Base-by-base conservation (phyloP, 2,329 filamentous ascomycete species). In the Sordariomycetes sp. region DNA sequence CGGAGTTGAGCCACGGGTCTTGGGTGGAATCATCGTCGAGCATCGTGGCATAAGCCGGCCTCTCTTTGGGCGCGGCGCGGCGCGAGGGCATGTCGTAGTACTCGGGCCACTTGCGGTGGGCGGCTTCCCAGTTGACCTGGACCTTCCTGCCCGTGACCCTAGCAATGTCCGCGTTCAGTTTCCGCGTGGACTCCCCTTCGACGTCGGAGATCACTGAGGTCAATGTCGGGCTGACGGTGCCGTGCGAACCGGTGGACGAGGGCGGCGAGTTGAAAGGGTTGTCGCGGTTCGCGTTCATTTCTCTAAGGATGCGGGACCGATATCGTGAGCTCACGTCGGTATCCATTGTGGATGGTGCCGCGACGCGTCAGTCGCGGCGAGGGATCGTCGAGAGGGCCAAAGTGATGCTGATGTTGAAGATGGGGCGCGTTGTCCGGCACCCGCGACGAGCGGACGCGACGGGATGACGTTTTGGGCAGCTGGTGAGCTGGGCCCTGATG, bases 201-300 rank as follows among this genome's bases (percentile, higher is more conserved):
- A 76, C 77, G 59, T 76, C 75, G 59, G 78, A 76, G 60, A 80
- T 79, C 64, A 82, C 70, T 50, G 79, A 77, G 43, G 79, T 80
- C 56, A 76, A 65, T 53, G 79, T 82, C 58, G 77, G 75, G 65
- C 77, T 80, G 62, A 82, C 73, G 61, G 79, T 80, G 66, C 79
- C 79, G 68, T 81, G 79, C 57, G 78, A 79, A 58, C 79, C 79
- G 34, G 79, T 82, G 7, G 79, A 82, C 7, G 79, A 81, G 22
- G 79, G 79, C 5, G 80, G 80, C 22, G 79, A 82, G 69, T 79
- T 80, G 70, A 81, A 82, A 6, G 79, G 79, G 67, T 82, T 79
- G 60, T 79, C 73, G 67, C 75, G 73, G 68, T 78, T 75, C 62
- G 75, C 71, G 54, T 76, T 74, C 76, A 79, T 78, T 70, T 79